Conservation (phyloP, 1,284 basidiomycete species). For the Pterula multifida region DNA sequence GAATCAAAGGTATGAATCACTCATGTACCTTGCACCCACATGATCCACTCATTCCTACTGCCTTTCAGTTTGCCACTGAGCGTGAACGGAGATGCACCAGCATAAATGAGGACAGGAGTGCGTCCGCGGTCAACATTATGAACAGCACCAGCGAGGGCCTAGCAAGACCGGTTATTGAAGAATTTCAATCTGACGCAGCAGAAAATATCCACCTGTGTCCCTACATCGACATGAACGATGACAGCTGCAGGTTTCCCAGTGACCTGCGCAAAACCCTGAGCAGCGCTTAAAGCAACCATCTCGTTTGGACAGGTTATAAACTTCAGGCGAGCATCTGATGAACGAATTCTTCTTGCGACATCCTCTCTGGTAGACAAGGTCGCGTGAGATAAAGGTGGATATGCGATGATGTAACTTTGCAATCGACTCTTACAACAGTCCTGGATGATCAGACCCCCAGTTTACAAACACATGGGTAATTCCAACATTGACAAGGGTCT, state of each 20-base stretch:
- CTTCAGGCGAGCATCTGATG: conserved; percentile 21
- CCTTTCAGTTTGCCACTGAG: conserved; percentile 43
- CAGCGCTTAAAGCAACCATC: conserved; percentile 62
- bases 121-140: conserved; percentile 56
- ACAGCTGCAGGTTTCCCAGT: conserved; percentile 56
- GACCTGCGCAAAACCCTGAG: conserved; percentile 58
- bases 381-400: conserved; percentile 25
- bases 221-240: conserved; percentile 63
- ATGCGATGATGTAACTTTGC: background rate
- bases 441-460: conserved; percentile 67
- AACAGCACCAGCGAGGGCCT: conserved; percentile 59
- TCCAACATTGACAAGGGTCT: conserved; percentile 43
- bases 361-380: conserved; percentile 30
- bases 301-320: conserved; percentile 64
- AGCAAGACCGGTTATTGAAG: conserved; percentile 1
- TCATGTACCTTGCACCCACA: conserved; percentile 50
- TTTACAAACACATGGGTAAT: conserved; percentile 65
- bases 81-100: conserved; percentile 53
- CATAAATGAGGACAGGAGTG: conserved; percentile 59
- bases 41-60: conserved; percentile 61
- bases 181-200: background rate
- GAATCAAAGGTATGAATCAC: background rate
- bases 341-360: conserved; percentile 6
- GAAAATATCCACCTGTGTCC: conserved; percentile 47
- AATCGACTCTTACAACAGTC: conserved; percentile 43